Evolutionary conservation across 345 rosid species (phyloP).

Genomic region (Odontarrhena argentea): DNA sequence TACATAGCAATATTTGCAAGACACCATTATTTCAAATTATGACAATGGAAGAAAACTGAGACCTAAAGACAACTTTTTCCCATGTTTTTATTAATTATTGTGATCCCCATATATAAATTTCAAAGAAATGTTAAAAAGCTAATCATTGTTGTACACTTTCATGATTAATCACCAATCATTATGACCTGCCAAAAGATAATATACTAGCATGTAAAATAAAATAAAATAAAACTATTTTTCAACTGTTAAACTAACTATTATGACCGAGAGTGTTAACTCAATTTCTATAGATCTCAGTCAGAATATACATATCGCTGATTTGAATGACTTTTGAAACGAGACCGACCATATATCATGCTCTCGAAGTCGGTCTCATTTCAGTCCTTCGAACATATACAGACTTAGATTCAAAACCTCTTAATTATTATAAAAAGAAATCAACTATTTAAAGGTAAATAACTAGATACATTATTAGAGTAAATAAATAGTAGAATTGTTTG

Average conservation of each 20-base stretch:
- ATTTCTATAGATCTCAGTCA: no score
- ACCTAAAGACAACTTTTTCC: slow-evolving; percentile 24
- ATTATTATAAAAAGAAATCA: no score
- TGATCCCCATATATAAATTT: slow-evolving; percentile 36
- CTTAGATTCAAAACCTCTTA: no score
- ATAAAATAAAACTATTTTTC: no score
- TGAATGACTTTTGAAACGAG: no score
- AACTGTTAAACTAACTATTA: background rate
- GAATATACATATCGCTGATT: no score
- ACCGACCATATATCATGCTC: no score
- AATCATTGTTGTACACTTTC: slow-evolving; percentile 29
- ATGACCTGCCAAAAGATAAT: slow-evolving; percentile 30
- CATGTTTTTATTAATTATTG: slow-evolving; percentile 41
- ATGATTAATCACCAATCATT: slow-evolving; percentile 38
- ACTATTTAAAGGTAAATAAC: no score
- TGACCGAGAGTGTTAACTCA: no score
- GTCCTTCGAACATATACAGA: no score
- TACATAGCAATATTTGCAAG: slow-evolving; percentile 40
- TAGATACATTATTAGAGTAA: no score
- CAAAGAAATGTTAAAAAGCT: slow-evolving; percentile 16
- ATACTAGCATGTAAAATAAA: background rate
- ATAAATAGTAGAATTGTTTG: background rate
- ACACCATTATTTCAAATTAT: slow-evolving; percentile 44
- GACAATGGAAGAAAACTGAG: slow-evolving; percentile 32
- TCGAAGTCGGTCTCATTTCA: no score